Percentiles rank a stretch among this genome's conserved stretches.
phyloP scores from a whole-genome alignment of 2,329 filamentous ascomycete species.

The Paecilomyces niveus region DNA sequence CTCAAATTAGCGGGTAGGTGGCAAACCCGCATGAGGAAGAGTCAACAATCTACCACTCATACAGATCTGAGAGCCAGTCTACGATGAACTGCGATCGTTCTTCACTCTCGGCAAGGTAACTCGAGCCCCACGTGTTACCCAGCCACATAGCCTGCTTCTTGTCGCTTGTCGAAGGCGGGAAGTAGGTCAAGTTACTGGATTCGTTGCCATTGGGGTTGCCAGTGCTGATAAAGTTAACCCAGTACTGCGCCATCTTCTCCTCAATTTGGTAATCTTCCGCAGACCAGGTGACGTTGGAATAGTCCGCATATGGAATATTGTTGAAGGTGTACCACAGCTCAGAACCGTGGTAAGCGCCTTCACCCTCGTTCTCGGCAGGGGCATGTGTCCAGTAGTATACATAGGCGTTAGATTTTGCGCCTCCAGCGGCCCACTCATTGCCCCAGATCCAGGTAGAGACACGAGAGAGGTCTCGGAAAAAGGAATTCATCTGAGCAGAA shows the following conservation, averaged over 20 bases:
- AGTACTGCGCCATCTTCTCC: conserved; percentile 18
- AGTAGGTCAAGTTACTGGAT: conserved; percentile 25
- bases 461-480: conserved; percentile 13
- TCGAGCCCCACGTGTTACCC: conserved; percentile 6
- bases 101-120: background rate
- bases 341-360: conserved; percentile 21
- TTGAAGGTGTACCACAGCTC: conserved; percentile 27
- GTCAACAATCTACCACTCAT: background rate
- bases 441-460: conserved; percentile 20
- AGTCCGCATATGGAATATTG: conserved; percentile 19
- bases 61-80: background rate
- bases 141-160: conserved; percentile 8
- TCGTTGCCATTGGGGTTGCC: conserved; percentile 24
- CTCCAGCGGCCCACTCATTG: conserved; percentile 15
- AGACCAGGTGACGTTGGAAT: conserved; percentile 19
- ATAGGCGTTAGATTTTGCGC: conserved; percentile 17
- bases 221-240: conserved; percentile 25
- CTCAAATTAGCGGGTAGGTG: too few relatives aligned
- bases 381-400: conserved; percentile 24
- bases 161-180: conserved; percentile 20
- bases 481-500: conserved; percentile 16
- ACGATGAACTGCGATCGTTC: background rate
- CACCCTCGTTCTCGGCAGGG: conserved; percentile 14
- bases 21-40: background rate
- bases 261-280: conserved; percentile 19